Evolutionary conservation across 2,329 filamentous ascomycete genomes (phyloP), one percentile per base, ranked within the genome.

Genomic region (Neoarthrinium moseri): DNA sequence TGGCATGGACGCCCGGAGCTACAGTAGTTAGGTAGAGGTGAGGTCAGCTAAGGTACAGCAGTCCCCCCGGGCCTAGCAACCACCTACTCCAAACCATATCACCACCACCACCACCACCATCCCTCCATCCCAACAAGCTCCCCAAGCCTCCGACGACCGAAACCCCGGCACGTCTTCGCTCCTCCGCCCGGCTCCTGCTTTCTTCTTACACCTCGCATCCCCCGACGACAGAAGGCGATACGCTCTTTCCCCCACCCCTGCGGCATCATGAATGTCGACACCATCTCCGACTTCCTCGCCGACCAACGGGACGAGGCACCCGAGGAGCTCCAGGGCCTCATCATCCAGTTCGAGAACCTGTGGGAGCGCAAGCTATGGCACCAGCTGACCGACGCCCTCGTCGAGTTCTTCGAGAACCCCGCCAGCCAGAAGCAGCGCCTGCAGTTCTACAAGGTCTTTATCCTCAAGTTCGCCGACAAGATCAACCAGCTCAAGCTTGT

Each of bases 341-440:
- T 96, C 68, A 80, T 99, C 59, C 83, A 86, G 60, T 96, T 99
- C 56, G 94, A 99, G 75, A 91, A 95, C 66, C 89, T 84, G 64
- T 99, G 94, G 94, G 94, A 99, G 77, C 86, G 92, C 61, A 96
- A 96, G 74, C 81, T 99, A 72, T 99, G 94, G 94, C 94, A 99
- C 75, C 91, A 99, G 73, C 86, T 99, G 56, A 99, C 94, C 27
- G 87, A 96, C 63, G 78, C 86, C 43, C 81, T 99, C 46, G 77
- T 96, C 58, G 80, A 88, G 56, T 96, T 92, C 80, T 99, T 96
- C 75, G 84, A 85, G 61, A 74, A 89, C 58, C 80, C 87, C 35
- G 82, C 85, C 63, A 97, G 91, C 70, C 86, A 84, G 46, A 77
- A 83, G 48, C 90, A 95, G 73, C 86, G 92, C 63, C 81, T 99